Base-by-base conservation (phyloP, 2,329 filamentous ascomycete genomes). In the Fragosphaeria purpurea region DNA sequence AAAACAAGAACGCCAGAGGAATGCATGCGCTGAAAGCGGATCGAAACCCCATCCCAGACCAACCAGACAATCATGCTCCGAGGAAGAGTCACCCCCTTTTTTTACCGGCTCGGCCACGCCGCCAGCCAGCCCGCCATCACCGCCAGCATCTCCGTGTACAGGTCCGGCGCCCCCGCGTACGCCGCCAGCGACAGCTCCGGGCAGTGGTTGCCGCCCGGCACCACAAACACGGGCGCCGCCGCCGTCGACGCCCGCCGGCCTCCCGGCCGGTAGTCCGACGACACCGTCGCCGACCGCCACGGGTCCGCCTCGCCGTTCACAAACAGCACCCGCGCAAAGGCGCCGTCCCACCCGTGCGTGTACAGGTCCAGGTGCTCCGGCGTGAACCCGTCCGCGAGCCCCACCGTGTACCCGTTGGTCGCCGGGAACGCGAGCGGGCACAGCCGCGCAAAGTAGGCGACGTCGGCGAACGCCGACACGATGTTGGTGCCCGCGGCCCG, bases 361-460 rank as follows among this genome's bases (percentile, higher is more conserved):
- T 61, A 67, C 8, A 52, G 47, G 58, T 70, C 67, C 39, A 69
- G 63, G 52, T 64, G 58, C 41, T 55, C 50, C 4, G 66, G 65
- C 3, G 62, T 63, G 58, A 64, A 61, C 54, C 67, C 67, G n/a
- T 58, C 44, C 2, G 56, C 58, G 31, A 65, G 50, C 44, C 64
- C 66, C 54, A 61, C 66, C 4, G 59, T 53, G 34, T 51, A 54
- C 35, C 76, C 53, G 50, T 55, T 48, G 46, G 34, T 42, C 13
- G 43, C 35, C 56, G 74, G 61, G 70, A 76, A 67, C 69, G 70
- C 59, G 60, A 73, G 57, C 54, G 69, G 53, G 71, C 77, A 63
- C 64, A 74, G 55, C 50, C 63, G 54, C 58, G 69, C 53, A 71
- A 72, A 64, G 60, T 67, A 65, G 53, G 58, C 57, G n/a, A 60